Conservation (phyloP, 2,329 filamentous ascomycete species). For the Chalaropsis thielavioides region DNA sequence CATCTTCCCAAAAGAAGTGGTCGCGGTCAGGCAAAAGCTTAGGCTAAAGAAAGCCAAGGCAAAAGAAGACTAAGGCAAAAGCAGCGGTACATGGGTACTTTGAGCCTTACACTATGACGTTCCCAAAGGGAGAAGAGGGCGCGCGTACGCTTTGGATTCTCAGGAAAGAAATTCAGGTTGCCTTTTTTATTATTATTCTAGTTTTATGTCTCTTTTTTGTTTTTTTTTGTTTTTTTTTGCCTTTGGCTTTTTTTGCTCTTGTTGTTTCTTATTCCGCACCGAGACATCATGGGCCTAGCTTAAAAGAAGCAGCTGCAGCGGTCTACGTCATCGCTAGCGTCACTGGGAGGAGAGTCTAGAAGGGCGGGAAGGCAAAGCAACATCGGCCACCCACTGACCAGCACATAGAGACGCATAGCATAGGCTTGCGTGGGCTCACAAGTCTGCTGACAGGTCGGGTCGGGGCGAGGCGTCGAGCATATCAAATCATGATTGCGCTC, state of each 20-base stretch:
- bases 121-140: not conserved
- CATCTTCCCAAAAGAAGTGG: not conserved
- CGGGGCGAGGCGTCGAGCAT: not conserved
- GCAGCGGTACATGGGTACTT: not conserved
- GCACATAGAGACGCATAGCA: not conserved
- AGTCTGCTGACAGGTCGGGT: not conserved
- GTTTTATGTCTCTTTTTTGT: not conserved
- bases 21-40: not conserved
- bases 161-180: too few relatives aligned
- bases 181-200: not conserved
- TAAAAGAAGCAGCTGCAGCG: not conserved
- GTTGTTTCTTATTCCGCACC: not conserved
- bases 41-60: not conserved
- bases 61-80: constrained; percentile 1
- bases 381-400: not conserved
- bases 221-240: not conserved
- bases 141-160: not conserved
- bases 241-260: not conserved
- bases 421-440: not conserved
- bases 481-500: not conserved
- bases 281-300: not conserved
- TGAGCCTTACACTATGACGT: not conserved
- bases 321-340: not conserved
- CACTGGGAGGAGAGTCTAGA: not conserved
- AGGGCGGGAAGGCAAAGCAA: not conserved